A percentile compares a stretch with the other conserved stretches of the same genome.
These are phyloP conservation scores for Penicillium antarcticum DNA, from an alignment of 495 filamentous ascomycete genomes.

Conservation along the genomic window DNA sequence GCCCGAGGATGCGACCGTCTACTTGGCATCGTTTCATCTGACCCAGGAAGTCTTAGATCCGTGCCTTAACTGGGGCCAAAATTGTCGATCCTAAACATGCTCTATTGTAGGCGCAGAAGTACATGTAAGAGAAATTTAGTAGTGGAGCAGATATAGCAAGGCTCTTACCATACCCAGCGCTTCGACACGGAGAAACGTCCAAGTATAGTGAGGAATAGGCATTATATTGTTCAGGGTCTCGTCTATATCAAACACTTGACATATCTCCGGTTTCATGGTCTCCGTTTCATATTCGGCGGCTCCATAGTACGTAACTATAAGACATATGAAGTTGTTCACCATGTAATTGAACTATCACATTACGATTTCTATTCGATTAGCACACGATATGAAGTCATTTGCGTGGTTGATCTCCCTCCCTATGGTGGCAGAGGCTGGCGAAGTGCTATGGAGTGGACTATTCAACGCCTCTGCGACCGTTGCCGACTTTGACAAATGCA, in stretches of 20 bases:
- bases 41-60: neutral
- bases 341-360: neutral
- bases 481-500: slow-evolving; percentile 12
- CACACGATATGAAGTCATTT: slow-evolving; percentile 15
- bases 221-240: no score
- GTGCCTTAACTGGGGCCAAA: neutral
- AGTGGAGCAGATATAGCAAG: neutral
- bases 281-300: neutral
- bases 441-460: slow-evolving; percentile 25
- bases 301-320: neutral
- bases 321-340: neutral
- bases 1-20: neutral
- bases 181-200: no score
- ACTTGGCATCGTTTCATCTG: slow-evolving; percentile 3
- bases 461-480: slow-evolving; percentile 21
- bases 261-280: neutral
- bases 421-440: slow-evolving; percentile 18
- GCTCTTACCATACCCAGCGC: no score
- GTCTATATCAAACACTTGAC: neutral
- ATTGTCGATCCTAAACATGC: neutral
- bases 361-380: no score
- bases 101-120: neutral
- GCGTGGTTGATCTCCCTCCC: slow-evolving; percentile 13
- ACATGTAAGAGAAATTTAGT: neutral
- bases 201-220: no score